These are phyloP conservation scores for Magnolia sinica DNA, from an alignment of 164 flowering plant species.

Conservation along the genomic window DNA sequence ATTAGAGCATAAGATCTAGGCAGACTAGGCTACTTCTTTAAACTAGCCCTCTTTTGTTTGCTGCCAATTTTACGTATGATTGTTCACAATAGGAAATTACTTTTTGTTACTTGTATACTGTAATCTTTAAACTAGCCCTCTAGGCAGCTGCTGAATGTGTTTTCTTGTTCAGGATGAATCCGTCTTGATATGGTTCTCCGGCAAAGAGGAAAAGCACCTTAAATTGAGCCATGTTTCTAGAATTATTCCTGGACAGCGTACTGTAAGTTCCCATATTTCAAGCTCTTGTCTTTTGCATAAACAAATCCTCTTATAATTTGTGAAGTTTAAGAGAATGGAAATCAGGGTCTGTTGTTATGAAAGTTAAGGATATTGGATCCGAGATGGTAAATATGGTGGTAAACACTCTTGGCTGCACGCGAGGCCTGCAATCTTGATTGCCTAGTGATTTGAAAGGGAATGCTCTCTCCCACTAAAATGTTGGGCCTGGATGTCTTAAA, in stretches of 20 bases:
- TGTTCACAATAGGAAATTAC: not conserved
- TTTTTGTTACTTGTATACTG: not conserved
- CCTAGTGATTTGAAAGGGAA: too few species aligned
- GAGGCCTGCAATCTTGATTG: too few species aligned
- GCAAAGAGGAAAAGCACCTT: conserved; percentile 91
- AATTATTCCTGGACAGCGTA: conserved; percentile 94
- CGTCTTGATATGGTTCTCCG: conserved; percentile 87
- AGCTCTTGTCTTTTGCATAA: not conserved
- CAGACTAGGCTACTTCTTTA: not conserved
- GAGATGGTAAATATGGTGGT: too few species aligned
- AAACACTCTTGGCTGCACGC: too few species aligned
- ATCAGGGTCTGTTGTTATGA: not conserved
- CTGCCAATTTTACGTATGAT: not conserved
- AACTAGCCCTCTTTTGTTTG: not conserved
- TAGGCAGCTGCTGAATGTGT: conserved; percentile 6
- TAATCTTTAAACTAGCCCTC: not conserved
- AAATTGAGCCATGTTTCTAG: conserved; percentile 86
- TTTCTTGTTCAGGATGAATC: conserved; percentile 77
- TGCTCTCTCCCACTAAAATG: too few species aligned
- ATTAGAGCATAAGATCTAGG: too few species aligned
- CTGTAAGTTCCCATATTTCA: conserved; percentile 48
- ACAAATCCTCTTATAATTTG: not conserved
- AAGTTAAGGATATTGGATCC: not conserved
- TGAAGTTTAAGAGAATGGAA: not conserved
- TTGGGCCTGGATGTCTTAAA: too few species aligned